Conservation (phyloP, 345 rosid species). For the Hirschfeldia incana region DNA sequence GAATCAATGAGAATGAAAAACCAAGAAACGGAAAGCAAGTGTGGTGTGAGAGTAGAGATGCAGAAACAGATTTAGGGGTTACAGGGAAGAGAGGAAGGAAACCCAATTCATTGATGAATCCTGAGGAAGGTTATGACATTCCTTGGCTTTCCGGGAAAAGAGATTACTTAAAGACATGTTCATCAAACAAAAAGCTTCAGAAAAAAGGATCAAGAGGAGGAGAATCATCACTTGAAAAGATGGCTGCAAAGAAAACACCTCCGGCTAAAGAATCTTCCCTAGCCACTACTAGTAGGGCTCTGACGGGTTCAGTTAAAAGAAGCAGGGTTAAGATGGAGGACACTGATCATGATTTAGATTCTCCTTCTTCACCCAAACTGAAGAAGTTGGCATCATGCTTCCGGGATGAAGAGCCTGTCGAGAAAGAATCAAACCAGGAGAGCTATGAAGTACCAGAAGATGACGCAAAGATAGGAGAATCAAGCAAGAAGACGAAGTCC, state of each 20-base stretch:
- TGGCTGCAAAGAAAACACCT: constrained; percentile 40
- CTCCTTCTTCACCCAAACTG: background rate
- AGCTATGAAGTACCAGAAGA: constrained; percentile 28
- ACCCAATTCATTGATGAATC: constrained; percentile 72
- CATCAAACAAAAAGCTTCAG: constrained; percentile 27
- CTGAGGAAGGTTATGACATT: constrained; percentile 68
- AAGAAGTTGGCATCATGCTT: background rate
- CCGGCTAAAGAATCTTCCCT: background rate
- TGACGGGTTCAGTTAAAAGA: constrained; percentile 39
- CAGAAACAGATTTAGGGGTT: constrained; percentile 36
- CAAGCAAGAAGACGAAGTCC: background rate
- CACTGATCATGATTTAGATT: constrained; percentile 43
- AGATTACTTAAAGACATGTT: constrained; percentile 33
- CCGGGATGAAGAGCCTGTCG: constrained; percentile 11
- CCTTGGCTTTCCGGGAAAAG: constrained; percentile 45
- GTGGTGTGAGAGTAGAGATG: constrained; percentile 41
- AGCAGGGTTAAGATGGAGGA: constrained; percentile 40
- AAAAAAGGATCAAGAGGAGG: constrained; percentile 37
- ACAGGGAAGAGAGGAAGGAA: constrained; percentile 60
- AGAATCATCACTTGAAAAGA: constrained; percentile 35
- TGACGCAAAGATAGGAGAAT: constrained; percentile 32
- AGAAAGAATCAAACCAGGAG: constrained; percentile 37
- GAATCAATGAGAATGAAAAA: constrained; percentile 6
- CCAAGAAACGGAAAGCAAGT: constrained; percentile 24
- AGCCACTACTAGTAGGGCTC: background rate